Base-by-base conservation (phyloP, 805 yeast genomes). In the Pichia scutulata region DNA sequence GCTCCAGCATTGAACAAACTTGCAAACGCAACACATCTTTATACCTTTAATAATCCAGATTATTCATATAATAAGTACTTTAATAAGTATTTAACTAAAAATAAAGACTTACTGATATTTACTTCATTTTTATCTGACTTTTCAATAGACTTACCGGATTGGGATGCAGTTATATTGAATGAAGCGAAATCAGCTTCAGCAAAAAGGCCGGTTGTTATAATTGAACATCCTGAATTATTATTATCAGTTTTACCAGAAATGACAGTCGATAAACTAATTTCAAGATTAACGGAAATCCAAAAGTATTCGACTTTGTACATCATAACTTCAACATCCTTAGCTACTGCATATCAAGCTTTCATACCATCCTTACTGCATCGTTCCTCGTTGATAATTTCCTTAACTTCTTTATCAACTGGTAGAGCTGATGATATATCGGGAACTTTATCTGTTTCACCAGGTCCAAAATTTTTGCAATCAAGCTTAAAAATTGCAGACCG, bases 351-450 rank as follows among this genome's bases (percentile, higher is more conserved):
- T 4, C 41, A 44, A 37, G 19, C 36, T 16, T 41, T 41, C 4
- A 8, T 49, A 13, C 19, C 40, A 18, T 19, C 48, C 1, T 53
- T 80, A 22, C 61, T 76, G 21, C 80, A 81, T 57, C 72, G 76
- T 50, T 70, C 86, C 0, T 70, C 72, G 30, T 53, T 80, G 41
- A 70, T 80, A 39, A 55, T 88, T n/a, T 70, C 75, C 21, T 60
- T 88, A 36, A 76, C 78, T 57, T 89, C 95, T 1, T 68, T 89
- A 52, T 72, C 77, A 3, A 87, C 96, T 0, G 96, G 96, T 0
- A 73, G 88, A 57, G 95, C 96, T 0, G 78, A 77, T 43, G 96
- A 89, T 61, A 77, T 86, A 2, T 84, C 95, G 0, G 96, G 96
- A 1, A 72, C 82, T 4, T 60, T 89, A 40, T 71, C 77, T 0